Percentiles rank a stretch among this genome's conserved stretches.
Evolutionary conservation across 2,329 filamentous ascomycete genomes (phyloP).

Genomic region (Ampelomyces quisqualis): DNA sequence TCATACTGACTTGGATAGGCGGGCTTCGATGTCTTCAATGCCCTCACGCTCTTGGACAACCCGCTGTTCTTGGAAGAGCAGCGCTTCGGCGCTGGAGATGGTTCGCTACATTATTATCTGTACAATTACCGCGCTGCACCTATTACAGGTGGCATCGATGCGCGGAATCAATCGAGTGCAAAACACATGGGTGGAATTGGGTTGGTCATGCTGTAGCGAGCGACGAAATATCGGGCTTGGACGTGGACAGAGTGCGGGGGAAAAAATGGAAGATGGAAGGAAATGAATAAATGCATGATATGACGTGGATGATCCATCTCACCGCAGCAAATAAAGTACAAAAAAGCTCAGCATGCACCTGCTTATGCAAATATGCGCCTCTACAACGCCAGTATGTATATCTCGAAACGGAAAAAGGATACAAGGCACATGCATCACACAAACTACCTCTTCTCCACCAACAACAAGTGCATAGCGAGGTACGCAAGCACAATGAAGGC

Average conservation of each 20-base stretch:
- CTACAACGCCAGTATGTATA: too few relatives aligned
- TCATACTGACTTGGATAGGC: slow-evolving; percentile 43
- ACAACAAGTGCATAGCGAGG: slow-evolving; percentile 84
- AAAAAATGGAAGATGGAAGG: background rate
- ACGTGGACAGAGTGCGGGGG: background rate
- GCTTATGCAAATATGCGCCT: slow-evolving; percentile 1
- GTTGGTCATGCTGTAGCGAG: slow-evolving; percentile 71
- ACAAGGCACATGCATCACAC: too few relatives aligned
- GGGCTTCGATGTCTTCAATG: slow-evolving; percentile 96
- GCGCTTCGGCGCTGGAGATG: slow-evolving; percentile 92
- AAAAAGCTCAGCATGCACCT: background rate
- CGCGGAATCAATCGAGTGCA: slow-evolving; percentile 73
- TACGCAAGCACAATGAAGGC: slow-evolving; percentile 88
- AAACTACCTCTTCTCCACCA: slow-evolving; percentile 78
- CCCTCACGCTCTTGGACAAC: slow-evolving; percentile 90
- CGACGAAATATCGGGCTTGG: background rate
- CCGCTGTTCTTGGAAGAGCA: slow-evolving; percentile 88
- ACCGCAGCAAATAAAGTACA: background rate
- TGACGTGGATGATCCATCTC: slow-evolving; percentile 1
- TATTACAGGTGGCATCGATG: slow-evolving; percentile 83
- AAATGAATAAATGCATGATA: slow-evolving; percentile 1
- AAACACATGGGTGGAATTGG: slow-evolving; percentile 82
- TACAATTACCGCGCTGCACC: slow-evolving; percentile 92
- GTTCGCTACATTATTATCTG: slow-evolving; percentile 92
- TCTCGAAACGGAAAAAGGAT: too few relatives aligned